These are phyloP conservation scores for Przewalskia tangutica DNA, from an alignment of 257 asterid genomes.

Conservation along the genomic window DNA sequence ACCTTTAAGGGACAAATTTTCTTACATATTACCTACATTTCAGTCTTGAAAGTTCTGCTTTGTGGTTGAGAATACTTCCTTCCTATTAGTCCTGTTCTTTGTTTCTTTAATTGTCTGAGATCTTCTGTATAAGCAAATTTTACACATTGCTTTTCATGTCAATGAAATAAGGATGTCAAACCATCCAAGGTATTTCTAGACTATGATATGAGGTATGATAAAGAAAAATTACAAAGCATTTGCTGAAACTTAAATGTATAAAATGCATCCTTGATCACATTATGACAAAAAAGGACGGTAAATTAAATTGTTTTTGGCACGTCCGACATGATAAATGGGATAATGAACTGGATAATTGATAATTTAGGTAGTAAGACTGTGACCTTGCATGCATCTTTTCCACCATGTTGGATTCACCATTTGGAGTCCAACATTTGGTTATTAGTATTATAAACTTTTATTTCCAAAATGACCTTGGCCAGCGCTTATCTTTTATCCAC, in stretches of 20 bases:
- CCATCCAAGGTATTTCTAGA: not conserved
- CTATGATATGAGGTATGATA: not conserved
- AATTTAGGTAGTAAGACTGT: not conserved
- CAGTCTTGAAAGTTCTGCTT: not conserved
- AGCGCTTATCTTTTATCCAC: not conserved
- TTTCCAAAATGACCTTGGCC: not conserved
- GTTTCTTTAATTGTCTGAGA: not conserved
- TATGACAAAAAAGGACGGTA: not conserved
- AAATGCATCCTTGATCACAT: not conserved
- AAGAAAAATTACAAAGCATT: not conserved
- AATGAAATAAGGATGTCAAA: not conserved
- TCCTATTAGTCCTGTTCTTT: not conserved
- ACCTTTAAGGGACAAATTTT: not conserved
- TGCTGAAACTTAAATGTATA: not conserved
- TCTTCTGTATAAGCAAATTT: not conserved
- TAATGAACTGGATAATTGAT: not conserved
- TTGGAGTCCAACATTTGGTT: not conserved
- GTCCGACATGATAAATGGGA: not conserved
- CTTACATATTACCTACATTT: not conserved
- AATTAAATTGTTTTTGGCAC: not conserved
- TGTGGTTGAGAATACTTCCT: not conserved
- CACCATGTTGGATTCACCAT: not conserved
- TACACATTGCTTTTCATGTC: not conserved
- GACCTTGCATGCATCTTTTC: not conserved
- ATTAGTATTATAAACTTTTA: not conserved